Evolutionary conservation across 108 stramenopile genomes (phyloP).

Genomic region (Nannochloropsis gaditana): DNA sequence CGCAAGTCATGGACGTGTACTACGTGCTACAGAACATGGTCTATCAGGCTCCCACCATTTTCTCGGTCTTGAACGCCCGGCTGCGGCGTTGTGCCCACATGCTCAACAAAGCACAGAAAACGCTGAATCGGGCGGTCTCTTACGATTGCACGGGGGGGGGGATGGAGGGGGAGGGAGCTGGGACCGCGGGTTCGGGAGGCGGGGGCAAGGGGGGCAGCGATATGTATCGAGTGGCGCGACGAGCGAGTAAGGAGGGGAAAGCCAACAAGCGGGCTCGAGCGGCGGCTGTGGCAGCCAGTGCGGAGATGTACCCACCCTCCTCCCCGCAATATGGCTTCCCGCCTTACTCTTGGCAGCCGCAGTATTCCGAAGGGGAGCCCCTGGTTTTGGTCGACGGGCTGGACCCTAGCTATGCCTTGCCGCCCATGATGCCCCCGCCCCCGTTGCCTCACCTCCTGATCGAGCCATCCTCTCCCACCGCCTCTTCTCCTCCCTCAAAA

Average conservation of each 20-base stretch:
- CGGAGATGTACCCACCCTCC: background rate
- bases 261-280: background rate
- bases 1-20: background rate
- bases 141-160: background rate
- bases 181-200: background rate
- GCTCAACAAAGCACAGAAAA: constrained; percentile 2
- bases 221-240: background rate
- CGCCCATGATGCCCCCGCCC: background rate
- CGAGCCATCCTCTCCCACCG: background rate
- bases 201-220: constrained; percentile 7
- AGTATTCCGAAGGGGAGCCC: background rate
- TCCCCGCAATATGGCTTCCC: background rate
- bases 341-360: background rate
- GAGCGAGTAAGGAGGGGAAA: background rate
- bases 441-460: background rate
- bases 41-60: constrained; percentile 4
- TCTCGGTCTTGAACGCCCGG: background rate
- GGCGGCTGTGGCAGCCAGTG: background rate
- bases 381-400: background rate
- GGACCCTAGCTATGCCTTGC: background rate
- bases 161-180: background rate
- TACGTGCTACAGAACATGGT: background rate
- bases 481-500: background rate
- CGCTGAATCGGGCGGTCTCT: background rate
- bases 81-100: constrained; percentile 16